Base-by-base conservation (phyloP, 768 basidiomycete genomes). In the Mycena galericulata region DNA sequence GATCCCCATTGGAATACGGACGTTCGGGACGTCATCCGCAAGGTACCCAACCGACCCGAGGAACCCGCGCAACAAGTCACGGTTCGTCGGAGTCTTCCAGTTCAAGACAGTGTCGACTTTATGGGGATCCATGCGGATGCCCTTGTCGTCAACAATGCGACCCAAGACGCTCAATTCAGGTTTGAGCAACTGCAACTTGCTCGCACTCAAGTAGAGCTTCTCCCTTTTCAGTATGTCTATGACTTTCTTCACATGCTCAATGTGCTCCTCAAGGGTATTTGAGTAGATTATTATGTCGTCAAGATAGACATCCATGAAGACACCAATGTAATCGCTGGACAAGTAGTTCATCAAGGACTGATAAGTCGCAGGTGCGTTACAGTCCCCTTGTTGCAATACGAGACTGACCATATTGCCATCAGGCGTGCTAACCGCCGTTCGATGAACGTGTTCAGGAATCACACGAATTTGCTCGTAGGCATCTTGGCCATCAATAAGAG, bases 111-210 rank as follows among this genome's bases (percentile, higher is more conserved):
- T n/a, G 36, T 62, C 60, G 15, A 62, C 60, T 49, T 73, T 76
- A 73, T 18, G 66, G 1, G 0, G 79, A 71, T 0, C 68, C 43
- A 40, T 80, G 73, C 0, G 81, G 76, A 56, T 75, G 26, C 12
- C 60, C 17, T 40, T n/a, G 7, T 78, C 69, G 22, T 78, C 74
- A 5, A 82, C 56, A 0, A 82, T 53, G 0, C 74, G 68, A 1
- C 81, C 80, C 0, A 82, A 62, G 18, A 78, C 36, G 22, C 76
- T 77, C 47, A 78, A 22, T 34, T 74, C 69, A 78, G 47, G 15
- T 6, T 49, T 49, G 4, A 49, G 27, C 8, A 49, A 18, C 47
- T 49, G 47, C 14, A 49, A 72, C 47, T 82, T 82, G 0, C 47
- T 11, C 0, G 66, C 53, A 38, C 75, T 77, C 0, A 82, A 65